These are phyloP conservation scores for Biscogniauxia sp. DNA, from an alignment of 2,329 filamentous ascomycete genomes.

Conservation along the genomic window DNA sequence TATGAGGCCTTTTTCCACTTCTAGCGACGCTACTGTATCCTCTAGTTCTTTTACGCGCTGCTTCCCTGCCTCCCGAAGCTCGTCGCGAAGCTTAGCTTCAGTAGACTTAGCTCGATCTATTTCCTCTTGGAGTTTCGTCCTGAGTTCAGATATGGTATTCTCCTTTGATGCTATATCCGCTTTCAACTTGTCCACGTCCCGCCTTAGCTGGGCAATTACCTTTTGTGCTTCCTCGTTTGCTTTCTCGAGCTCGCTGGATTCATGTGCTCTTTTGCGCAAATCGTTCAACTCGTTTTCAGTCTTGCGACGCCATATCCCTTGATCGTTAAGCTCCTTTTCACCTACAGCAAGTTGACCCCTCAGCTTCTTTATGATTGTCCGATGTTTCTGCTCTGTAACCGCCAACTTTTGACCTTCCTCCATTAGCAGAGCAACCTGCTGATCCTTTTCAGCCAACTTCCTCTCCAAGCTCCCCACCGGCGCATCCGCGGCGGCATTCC, in stretches of 20 bases:
- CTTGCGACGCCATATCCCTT: slow-evolving; percentile 59
- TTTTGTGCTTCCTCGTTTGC: slow-evolving; percentile 41
- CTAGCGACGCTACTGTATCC: slow-evolving; percentile 60
- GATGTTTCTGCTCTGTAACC: slow-evolving; percentile 79
- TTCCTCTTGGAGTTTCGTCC: slow-evolving; percentile 66
- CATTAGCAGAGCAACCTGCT: slow-evolving; percentile 84
- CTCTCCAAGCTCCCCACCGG: slow-evolving; percentile 67
- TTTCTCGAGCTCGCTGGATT: slow-evolving; percentile 55
- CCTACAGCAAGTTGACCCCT: slow-evolving; percentile 63
- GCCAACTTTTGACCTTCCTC: slow-evolving; percentile 90
- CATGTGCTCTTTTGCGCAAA: slow-evolving; percentile 47
- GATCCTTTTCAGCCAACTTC: slow-evolving; percentile 84
- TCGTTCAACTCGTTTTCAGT: slow-evolving; percentile 48
- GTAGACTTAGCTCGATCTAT: slow-evolving; percentile 64
- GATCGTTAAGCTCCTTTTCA: slow-evolving; percentile 62
- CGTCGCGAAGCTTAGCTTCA: slow-evolving; percentile 64
- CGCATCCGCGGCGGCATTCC: slow-evolving; percentile 62
- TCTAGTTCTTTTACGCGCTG: slow-evolving; percentile 51
- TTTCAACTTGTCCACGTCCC: slow-evolving; percentile 55
- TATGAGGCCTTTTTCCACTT: slow-evolving; percentile 74
- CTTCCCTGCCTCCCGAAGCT: slow-evolving; percentile 66
- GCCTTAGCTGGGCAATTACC: slow-evolving; percentile 28
- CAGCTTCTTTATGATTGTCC: slow-evolving; percentile 80
- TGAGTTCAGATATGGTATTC: slow-evolving; percentile 65
- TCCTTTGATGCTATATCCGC: slow-evolving; percentile 63